phyloP scores from a whole-genome alignment of 768 basidiomycete genomes.

The Boletus reticulatus region DNA sequence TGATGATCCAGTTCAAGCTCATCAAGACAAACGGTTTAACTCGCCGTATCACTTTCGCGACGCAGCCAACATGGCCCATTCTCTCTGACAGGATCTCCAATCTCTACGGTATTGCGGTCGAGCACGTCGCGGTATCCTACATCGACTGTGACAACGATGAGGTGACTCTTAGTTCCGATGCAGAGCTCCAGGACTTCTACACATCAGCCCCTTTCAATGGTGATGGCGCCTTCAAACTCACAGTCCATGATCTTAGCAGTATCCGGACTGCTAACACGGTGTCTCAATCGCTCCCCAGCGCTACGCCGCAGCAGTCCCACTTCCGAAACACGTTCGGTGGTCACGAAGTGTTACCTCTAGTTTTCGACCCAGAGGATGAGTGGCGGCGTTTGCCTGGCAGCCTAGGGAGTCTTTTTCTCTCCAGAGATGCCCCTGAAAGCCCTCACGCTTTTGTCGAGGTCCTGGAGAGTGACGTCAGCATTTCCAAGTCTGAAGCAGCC shows the following conservation, averaged over 20 bases:
- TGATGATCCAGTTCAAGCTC: constrained; percentile 63
- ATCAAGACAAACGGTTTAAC: constrained; percentile 52
- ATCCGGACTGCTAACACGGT: constrained; percentile 34
- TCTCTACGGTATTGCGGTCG: constrained; percentile 55
- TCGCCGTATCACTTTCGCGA: constrained; percentile 55
- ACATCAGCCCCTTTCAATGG: constrained; percentile 27
- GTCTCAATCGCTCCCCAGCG: constrained; percentile 31
- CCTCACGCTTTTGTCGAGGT: constrained; percentile 68
- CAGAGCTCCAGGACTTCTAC: constrained; percentile 77
- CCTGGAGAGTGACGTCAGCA: constrained; percentile 41
- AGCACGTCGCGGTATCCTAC: constrained; percentile 67
- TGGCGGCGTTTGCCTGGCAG: constrained; percentile 58
- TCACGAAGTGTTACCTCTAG: constrained; percentile 42
- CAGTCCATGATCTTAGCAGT: constrained; percentile 54
- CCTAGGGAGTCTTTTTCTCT: constrained; percentile 41
- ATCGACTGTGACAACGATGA: constrained; percentile 71
- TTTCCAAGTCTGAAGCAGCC: constrained; percentile 30
- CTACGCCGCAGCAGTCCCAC: constrained; percentile 33
- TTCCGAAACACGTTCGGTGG: constrained; percentile 64
- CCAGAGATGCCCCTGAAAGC: constrained; percentile 34
- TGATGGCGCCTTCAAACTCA: constrained; percentile 49
- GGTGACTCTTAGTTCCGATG: constrained; percentile 73
- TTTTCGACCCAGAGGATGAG: constrained; percentile 53
- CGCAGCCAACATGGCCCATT: constrained; percentile 51
- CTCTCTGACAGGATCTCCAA: constrained; percentile 54